Conservation (phyloP, 2,329 filamentous ascomycete species). For the Apiospora sp. region DNA sequence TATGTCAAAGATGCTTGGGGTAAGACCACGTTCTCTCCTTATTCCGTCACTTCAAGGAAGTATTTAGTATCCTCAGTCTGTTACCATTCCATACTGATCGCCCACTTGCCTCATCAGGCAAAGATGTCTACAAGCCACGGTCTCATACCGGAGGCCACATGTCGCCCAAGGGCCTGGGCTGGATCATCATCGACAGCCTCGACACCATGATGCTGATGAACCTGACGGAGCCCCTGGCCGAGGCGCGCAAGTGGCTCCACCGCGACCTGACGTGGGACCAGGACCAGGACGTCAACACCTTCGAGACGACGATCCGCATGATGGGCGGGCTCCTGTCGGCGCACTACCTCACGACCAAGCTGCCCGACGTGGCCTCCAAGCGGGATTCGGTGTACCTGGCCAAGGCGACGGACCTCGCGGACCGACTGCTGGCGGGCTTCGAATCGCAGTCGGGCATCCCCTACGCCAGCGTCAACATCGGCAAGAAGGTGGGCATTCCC, state of each 20-base stretch:
- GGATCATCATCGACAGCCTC: slow-evolving; percentile 96
- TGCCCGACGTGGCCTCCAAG: slow-evolving; percentile 80
- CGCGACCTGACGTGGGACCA: slow-evolving; percentile 85
- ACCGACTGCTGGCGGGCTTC: slow-evolving; percentile 86
- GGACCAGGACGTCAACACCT: slow-evolving; percentile 94
- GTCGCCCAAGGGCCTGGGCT: slow-evolving; percentile 88
- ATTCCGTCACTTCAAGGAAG: too few relatives aligned
- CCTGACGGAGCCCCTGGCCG: slow-evolving; percentile 81
- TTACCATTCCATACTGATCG: neutral
- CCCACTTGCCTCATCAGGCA: neutral
- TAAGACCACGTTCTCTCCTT: slow-evolving; percentile 50
- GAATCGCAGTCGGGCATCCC: slow-evolving; percentile 87
- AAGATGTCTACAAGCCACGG: neutral
- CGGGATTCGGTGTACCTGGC: slow-evolving; percentile 86
- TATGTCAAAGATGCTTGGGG: slow-evolving; percentile 93
- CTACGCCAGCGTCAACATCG: slow-evolving; percentile 88
- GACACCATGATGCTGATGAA: slow-evolving; percentile 99
- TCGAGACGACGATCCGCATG: slow-evolving; percentile 98
- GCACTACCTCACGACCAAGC: slow-evolving; percentile 87
- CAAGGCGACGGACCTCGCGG: slow-evolving; percentile 91
- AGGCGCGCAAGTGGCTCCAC: slow-evolving; percentile 89
- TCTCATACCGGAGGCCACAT: slow-evolving; percentile 61
- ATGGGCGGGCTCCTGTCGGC: slow-evolving; percentile 90
- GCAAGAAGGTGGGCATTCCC: slow-evolving; percentile 75
- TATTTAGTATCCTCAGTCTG: neutral